Evolutionary conservation across 495 filamentous ascomycete genomes (phyloP), one percentile per base, ranked within the genome.

Genomic region (Trichoderma gamsii): DNA sequence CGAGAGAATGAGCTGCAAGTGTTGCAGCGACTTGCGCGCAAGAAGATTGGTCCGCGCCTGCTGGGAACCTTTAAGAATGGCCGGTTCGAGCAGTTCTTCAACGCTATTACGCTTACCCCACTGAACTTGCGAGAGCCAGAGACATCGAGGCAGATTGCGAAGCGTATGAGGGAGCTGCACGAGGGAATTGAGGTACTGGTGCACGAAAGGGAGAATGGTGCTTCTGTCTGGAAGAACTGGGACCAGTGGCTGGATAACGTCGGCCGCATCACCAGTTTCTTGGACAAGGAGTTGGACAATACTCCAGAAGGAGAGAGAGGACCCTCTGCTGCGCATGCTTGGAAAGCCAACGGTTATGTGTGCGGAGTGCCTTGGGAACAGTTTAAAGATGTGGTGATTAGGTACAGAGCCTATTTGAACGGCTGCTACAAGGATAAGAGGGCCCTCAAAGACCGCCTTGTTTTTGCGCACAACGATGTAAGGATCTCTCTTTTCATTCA

Each of bases 401-500:
- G 83, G 70, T 97, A 97, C 78, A 85, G 92, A 15, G 77, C 81
- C 38, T 92, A 88, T 85, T 79, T 99, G 18, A 75, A 87, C 63
- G 81, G 85, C n/a, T 84, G 86, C 68, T 93, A 90, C 73, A 90
- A 89, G 29, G 87, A 88, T 11, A 70, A 80, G 1, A 78, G 84
- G 21, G 86, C 84, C 64, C 81, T 98, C 66, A 88, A 89, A 70
- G 83, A 88, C 25, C 82, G 86, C 69, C 84, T 99, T 11, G 89
- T 97, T 8, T 99, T 99, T 82, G 91, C 92, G 32, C 95, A 99
- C 77, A 98, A 97, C 76, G 95, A 99, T 85, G 93, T 96, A 77
- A 78, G 90, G 82, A 29, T 27, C 23, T 46, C 25, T 65, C 43
- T 21, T 11, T 59, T 18, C 29, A 29, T 29, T 21, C 35, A 63